These are phyloP conservation scores for Arthroderma uncinatum DNA, from an alignment of 2,329 filamentous ascomycete species.

Conservation along the genomic window DNA sequence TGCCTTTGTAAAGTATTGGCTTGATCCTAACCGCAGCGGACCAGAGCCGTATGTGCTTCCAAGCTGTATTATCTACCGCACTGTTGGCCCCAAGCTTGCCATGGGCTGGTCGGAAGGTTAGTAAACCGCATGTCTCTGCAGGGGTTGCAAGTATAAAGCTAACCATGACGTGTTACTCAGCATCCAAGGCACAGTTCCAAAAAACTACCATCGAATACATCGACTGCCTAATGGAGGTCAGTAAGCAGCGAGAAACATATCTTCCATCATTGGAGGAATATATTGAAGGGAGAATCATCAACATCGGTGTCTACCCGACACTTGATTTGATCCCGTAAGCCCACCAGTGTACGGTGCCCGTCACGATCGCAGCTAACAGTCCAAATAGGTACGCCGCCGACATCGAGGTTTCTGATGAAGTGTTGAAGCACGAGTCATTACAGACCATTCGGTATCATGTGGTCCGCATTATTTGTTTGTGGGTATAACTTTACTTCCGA, in stretches of 20 bases:
- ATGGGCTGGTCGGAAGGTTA: constrained; percentile 7
- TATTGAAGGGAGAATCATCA: constrained; percentile 11
- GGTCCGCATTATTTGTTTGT: constrained; percentile 10
- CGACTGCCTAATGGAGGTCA: constrained; percentile 8
- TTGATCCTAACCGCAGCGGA: constrained; percentile 9
- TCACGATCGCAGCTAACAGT: neutral
- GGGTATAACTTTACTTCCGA: neutral
- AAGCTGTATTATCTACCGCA: constrained; percentile 11
- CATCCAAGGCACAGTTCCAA: constrained; percentile 8
- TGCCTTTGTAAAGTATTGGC: constrained; percentile 10
- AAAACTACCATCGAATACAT: constrained; percentile 11
- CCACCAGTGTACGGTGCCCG: neutral
- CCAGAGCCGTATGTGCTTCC: constrained; percentile 11
- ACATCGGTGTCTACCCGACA: constrained; percentile 11
- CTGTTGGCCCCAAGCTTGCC: constrained; percentile 10
- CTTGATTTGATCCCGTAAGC: constrained; percentile 12
- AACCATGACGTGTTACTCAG: neutral
- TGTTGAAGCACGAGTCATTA: constrained; percentile 7
- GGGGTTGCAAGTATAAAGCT: neutral
- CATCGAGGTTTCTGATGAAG: constrained; percentile 6
- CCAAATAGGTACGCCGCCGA: constrained; percentile 3
- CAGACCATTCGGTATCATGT: constrained; percentile 10
- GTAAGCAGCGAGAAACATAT: constrained; percentile 11
- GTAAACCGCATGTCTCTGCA: neutral
- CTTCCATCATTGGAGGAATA: constrained; percentile 10